Percentiles rank a stretch among this genome's conserved stretches.
phyloP scores from a whole-genome alignment of 2,329 filamentous ascomycete genomes.

The Aureobasidium sp. region DNA sequence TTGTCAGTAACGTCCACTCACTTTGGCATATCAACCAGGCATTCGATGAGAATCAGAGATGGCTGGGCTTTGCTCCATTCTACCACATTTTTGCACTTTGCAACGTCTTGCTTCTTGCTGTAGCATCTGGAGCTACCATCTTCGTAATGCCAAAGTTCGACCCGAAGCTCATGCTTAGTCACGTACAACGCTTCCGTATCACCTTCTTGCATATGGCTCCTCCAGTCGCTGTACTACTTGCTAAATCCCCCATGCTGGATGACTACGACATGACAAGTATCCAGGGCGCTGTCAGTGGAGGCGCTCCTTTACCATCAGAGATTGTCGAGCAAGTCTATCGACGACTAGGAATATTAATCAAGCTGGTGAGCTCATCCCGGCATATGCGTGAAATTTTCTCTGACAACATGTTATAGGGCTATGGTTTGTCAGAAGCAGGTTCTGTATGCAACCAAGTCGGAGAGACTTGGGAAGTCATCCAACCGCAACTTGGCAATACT shows the following conservation, averaged over 20 bases:
- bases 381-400: conserved; percentile 16
- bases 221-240: conserved; percentile 29
- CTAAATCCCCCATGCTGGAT: conserved; percentile 27
- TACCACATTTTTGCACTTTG: conserved; percentile 46
- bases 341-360: conserved; percentile 10
- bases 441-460: conserved; percentile 11
- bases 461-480: conserved; percentile 8
- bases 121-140: conserved; percentile 38
- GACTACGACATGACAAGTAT: conserved; percentile 31
- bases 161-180: conserved; percentile 32
- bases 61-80: conserved; percentile 37
- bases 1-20: conserved; percentile 4
- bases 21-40: conserved; percentile 11
- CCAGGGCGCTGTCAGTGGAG: conserved; percentile 39
- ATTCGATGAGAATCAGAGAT: conserved; percentile 5
- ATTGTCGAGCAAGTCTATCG: conserved; percentile 10
- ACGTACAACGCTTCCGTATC: conserved; percentile 35
- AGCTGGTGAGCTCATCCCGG: conserved; percentile 20
- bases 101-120: conserved; percentile 39
- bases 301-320: conserved; percentile 36
- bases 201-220: conserved; percentile 43
- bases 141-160: conserved; percentile 44
- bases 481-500: conserved; percentile 12
- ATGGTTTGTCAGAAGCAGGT: conserved; percentile 8
- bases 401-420: conserved; percentile 5